phyloP scores from a whole-genome alignment of 192 early-diverging fungal species.

The Rhizophagus sp. region DNA sequence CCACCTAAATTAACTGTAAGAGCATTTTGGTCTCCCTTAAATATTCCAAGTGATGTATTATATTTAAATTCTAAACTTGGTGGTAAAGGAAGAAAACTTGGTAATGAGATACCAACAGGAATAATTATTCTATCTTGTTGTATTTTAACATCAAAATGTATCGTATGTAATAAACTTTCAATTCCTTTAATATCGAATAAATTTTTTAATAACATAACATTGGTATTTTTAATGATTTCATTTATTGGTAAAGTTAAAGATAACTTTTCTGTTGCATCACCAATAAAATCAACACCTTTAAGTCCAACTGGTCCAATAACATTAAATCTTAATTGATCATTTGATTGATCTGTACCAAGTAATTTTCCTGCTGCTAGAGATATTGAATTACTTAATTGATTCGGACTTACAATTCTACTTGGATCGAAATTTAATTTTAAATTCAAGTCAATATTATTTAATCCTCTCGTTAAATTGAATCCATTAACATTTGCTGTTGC shows the following conservation, averaged over 20 bases:
- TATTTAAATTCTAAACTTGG: neutral
- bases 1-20: neutral
- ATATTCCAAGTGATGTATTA: neutral
- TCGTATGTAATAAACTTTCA: neutral
- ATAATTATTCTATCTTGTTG: neutral
- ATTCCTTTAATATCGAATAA: neutral
- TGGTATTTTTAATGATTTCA: neutral
- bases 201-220: neutral
- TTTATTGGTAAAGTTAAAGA: neutral
- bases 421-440: neutral
- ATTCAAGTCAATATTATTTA: slow-evolving; percentile 1
- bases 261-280: neutral
- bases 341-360: neutral
- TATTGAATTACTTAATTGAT: slow-evolving; percentile 3
- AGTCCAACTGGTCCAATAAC: neutral
- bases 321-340: neutral
- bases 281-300: neutral
- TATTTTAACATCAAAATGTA: neutral
- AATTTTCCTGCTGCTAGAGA: neutral
- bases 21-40: neutral
- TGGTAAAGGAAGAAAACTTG: neutral
- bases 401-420: neutral
- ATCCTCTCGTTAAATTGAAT: neutral
- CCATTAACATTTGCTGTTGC: neutral
- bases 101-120: neutral